These are phyloP conservation scores for Paraphaeosphaeria minitans DNA, from an alignment of 2,329 filamentous ascomycete genomes.

Conservation along the genomic window DNA sequence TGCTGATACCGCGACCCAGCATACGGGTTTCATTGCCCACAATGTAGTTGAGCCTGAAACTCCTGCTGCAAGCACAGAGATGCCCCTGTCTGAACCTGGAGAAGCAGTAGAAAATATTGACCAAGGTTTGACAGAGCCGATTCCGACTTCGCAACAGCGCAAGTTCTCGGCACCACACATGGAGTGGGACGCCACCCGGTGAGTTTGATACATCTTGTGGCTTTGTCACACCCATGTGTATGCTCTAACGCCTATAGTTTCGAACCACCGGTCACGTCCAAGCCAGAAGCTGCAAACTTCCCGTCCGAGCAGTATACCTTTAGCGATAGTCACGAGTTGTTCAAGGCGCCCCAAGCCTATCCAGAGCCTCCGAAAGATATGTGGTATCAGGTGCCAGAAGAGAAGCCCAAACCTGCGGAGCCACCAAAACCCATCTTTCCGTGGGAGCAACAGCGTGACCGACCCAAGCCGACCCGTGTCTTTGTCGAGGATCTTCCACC, in stretches of 20 bases:
- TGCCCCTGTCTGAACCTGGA: conserved; percentile 51
- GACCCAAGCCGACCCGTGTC: conserved; percentile 66
- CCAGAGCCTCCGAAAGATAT: conserved; percentile 84
- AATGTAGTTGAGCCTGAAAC: conserved; percentile 37
- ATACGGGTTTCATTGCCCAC: conserved; percentile 23
- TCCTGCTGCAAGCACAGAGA: conserved; percentile 45
- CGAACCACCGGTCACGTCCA: conserved; percentile 66
- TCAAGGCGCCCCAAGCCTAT: conserved; percentile 76
- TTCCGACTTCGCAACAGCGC: conserved; percentile 53
- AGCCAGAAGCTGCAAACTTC: conserved; percentile 84
- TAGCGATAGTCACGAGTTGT: conserved; percentile 75
- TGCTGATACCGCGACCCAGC: conserved; percentile 20
- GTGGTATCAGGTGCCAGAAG: conserved; percentile 80
- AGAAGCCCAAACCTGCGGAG: conserved; percentile 61
- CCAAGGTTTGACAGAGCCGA: conserved; percentile 51
- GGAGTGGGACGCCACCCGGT: conserved; percentile 68
- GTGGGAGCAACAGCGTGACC: conserved; percentile 76
- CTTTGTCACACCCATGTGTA: neutral
- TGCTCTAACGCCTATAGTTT: conserved; percentile 31
- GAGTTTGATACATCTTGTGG: conserved; percentile 31
- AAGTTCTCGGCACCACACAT: conserved; percentile 62
- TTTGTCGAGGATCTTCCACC: conserved; percentile 63
- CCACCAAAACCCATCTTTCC: conserved; percentile 79
- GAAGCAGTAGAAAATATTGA: conserved; percentile 51
- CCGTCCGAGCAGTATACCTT: conserved; percentile 80